Percentiles rank a stretch among this genome's conserved stretches.
phyloP scores from a whole-genome alignment of 2,329 filamentous ascomycete species.

The Diaporthe citri region DNA sequence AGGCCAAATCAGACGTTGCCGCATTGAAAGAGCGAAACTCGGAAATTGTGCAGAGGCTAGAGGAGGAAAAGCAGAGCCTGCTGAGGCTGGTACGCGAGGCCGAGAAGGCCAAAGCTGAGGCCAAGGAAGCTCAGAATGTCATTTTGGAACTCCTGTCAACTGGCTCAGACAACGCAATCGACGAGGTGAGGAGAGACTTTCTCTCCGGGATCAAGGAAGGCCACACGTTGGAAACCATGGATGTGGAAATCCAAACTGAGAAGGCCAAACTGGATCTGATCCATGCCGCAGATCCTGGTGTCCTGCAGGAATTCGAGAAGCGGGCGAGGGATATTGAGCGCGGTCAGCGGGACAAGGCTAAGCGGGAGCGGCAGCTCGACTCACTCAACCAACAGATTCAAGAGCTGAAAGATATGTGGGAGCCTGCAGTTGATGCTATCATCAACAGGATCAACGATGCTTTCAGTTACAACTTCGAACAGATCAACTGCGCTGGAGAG shows the following conservation, averaged over 20 bases:
- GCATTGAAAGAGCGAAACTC: slow-evolving; percentile 75
- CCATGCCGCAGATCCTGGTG: slow-evolving; percentile 79
- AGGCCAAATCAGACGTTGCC: slow-evolving; percentile 84
- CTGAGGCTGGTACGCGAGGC: slow-evolving; percentile 54
- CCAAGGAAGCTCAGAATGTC: slow-evolving; percentile 54
- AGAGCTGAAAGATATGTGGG: slow-evolving; percentile 80
- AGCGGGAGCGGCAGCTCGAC: slow-evolving; percentile 67
- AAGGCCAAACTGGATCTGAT: slow-evolving; percentile 83
- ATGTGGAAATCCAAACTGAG: slow-evolving; percentile 80
- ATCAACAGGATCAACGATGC: slow-evolving; percentile 87
- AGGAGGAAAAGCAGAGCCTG: slow-evolving; percentile 57
- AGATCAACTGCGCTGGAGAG: slow-evolving; percentile 94
- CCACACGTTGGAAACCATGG: slow-evolving; percentile 73
- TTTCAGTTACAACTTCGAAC: slow-evolving; percentile 92
- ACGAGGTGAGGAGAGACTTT: slow-evolving; percentile 55
- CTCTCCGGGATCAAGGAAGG: slow-evolving; percentile 59
- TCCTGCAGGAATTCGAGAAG: slow-evolving; percentile 82
- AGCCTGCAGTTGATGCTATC: slow-evolving; percentile 83
- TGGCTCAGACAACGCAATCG: slow-evolving; percentile 30
- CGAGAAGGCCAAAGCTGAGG: slow-evolving; percentile 50
- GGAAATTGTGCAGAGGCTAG: slow-evolving; percentile 67
- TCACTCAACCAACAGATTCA: slow-evolving; percentile 70
- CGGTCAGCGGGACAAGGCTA: slow-evolving; percentile 68
- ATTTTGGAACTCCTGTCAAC: slow-evolving; percentile 47
- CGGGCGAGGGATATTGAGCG: slow-evolving; percentile 78